Evolutionary conservation across 169 alveolate species (phyloP).

Genomic region (Eimeria acervulina): DNA sequence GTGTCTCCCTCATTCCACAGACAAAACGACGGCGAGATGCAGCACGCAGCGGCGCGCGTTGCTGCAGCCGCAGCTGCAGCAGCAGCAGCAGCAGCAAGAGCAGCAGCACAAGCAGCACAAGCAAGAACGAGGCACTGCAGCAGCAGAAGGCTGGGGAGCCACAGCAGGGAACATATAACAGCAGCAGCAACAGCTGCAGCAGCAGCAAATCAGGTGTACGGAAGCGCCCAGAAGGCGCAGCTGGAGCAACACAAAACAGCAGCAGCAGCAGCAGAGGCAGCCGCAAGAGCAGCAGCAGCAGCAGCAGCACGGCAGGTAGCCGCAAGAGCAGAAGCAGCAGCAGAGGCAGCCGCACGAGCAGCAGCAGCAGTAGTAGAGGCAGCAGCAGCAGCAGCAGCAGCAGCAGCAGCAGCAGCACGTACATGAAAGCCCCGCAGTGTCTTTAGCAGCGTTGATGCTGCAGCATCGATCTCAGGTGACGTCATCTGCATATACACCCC

Average conservation of each 20-base stretch:
- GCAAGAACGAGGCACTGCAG: not conserved
- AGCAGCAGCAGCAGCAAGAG: too few relatives aligned
- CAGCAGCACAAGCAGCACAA: too few relatives aligned
- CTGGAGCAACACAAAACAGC: not conserved
- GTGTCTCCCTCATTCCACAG: not conserved
- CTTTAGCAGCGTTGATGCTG: not conserved
- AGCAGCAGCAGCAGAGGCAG: not conserved
- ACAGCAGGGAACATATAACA: not conserved
- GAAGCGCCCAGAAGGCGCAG: not conserved
- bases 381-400: not conserved
- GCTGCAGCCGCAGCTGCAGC: too few relatives aligned
- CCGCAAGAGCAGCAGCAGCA: not conserved
- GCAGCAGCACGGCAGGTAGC: too few relatives aligned
- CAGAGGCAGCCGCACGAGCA: not conserved
- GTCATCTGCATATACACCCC: not conserved
- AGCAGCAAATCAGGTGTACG: not conserved
- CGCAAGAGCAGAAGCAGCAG: not conserved
- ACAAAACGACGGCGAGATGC: conserved; percentile 44
- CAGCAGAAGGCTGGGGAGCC: not conserved
- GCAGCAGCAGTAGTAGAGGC: not conserved
- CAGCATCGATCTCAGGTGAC: not conserved
- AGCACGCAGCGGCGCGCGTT: conserved; percentile 6
- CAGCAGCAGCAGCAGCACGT: too few relatives aligned
- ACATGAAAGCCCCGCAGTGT: not conserved
- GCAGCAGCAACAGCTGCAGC: not conserved